A percentile compares a stretch with the other conserved stretches of the same genome.
phyloP scores from a whole-genome alignment of 345 rosid genomes.

The Acer negundo region DNA sequence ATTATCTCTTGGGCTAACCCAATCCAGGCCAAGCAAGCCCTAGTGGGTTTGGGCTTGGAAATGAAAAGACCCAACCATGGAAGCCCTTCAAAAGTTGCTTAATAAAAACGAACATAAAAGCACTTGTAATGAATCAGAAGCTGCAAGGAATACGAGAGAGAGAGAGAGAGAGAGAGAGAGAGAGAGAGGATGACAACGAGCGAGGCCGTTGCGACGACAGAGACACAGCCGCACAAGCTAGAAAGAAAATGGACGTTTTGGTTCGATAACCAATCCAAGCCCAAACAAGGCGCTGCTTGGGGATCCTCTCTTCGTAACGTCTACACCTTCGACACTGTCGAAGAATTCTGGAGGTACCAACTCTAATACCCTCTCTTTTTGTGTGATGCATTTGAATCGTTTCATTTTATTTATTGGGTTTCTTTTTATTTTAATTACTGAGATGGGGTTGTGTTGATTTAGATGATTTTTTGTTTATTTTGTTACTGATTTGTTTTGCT shows the following conservation, averaged over 20 bases:
- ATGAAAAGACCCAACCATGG: neutral
- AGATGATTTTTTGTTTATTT: neutral
- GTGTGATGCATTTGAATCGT: neutral
- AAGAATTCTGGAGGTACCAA: constrained; percentile 88
- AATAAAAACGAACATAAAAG: neutral
- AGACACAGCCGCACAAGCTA: constrained; percentile 59
- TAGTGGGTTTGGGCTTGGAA: neutral
- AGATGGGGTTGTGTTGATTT: neutral
- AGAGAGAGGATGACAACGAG: constrained; percentile 28
- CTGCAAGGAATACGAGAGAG: neutral
- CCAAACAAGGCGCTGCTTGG: constrained; percentile 86
- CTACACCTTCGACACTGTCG: constrained; percentile 87
- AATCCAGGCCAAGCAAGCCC: neutral
- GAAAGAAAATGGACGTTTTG: constrained; percentile 93
- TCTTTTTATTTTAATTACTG: neutral
- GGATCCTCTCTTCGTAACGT: constrained; percentile 75
- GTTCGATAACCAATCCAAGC: constrained; percentile 82
- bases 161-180: too few species aligned
- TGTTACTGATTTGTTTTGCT: neutral
- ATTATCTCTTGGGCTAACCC: neutral
- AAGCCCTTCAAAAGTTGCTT: neutral
- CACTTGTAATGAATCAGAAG: neutral
- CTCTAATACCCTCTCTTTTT: neutral
- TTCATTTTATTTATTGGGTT: neutral
- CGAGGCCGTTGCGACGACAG: constrained; percentile 38